These are phyloP conservation scores for Pseudotulostoma volvatum DNA, from an alignment of 495 filamentous ascomycete genomes.

Conservation along the genomic window DNA sequence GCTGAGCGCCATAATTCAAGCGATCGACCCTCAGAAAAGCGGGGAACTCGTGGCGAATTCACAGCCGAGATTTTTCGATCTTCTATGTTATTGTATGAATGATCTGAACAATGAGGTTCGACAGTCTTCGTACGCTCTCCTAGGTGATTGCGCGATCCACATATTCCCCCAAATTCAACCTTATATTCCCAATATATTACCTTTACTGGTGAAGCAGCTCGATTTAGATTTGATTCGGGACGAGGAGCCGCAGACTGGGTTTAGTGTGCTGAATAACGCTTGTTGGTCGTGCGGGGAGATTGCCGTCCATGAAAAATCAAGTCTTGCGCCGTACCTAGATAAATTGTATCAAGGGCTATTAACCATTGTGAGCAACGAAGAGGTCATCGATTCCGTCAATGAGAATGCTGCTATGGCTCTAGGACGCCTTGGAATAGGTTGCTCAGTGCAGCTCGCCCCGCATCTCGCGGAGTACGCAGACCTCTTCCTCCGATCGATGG, in stretches of 20 bases:
- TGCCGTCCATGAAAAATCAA: slow-evolving; percentile 65
- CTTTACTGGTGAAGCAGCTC: slow-evolving; percentile 69
- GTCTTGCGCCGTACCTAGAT: slow-evolving; percentile 63
- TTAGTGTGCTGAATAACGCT: slow-evolving; percentile 91
- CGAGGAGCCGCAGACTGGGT: slow-evolving; percentile 59
- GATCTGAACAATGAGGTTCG: slow-evolving; percentile 83
- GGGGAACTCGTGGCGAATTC: slow-evolving; percentile 56
- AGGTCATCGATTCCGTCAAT: slow-evolving; percentile 71
- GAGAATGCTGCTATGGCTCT: slow-evolving; percentile 93
- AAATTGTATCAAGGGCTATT: slow-evolving; percentile 58
- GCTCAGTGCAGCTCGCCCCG: slow-evolving; percentile 58
- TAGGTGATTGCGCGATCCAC: slow-evolving; percentile 93
- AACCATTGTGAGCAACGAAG: slow-evolving; percentile 59
- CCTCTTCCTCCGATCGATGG: slow-evolving; percentile 66
- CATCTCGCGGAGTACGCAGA: slow-evolving; percentile 67
- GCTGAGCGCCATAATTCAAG: slow-evolving; percentile 85
- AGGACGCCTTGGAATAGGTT: slow-evolving; percentile 75
- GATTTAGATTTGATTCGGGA: slow-evolving; percentile 62
- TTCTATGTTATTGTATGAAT: slow-evolving; percentile 84
- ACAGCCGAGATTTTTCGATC: slow-evolving; percentile 73
- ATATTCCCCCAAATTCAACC: slow-evolving; percentile 72
- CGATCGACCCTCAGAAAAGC: slow-evolving; percentile 59
- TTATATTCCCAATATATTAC: slow-evolving; percentile 54
- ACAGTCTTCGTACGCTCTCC: slow-evolving; percentile 87
- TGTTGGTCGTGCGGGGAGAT: slow-evolving; percentile 98